These are phyloP conservation scores for Populus euphratica DNA, from an alignment of 345 rosid genomes.

Conservation along the genomic window DNA sequence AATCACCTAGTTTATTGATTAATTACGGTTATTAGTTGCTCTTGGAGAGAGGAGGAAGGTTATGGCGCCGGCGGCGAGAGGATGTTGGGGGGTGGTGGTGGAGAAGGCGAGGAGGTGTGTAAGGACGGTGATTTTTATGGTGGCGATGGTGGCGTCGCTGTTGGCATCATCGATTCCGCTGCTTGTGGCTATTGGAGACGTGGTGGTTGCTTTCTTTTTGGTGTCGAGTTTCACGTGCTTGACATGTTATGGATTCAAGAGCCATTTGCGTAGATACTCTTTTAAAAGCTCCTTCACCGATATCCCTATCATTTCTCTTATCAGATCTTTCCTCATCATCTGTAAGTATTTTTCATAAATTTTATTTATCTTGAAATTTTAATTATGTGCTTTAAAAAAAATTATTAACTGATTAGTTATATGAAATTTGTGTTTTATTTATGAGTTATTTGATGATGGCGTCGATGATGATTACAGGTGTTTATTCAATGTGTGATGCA, in stretches of 20 bases:
- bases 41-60: not conserved
- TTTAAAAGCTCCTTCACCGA: slow-evolving; percentile 79
- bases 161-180: slow-evolving; percentile 75
- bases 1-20: not conserved
- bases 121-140: slow-evolving; percentile 75
- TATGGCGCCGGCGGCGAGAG: slow-evolving; percentile 15
- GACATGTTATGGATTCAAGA: slow-evolving; percentile 57
- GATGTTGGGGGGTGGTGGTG: slow-evolving; percentile 44
- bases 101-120: slow-evolving; percentile 67
- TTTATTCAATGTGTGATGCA: slow-evolving; percentile 66
- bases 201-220: slow-evolving; percentile 55
- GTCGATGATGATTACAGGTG: slow-evolving; percentile 50
- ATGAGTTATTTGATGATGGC: not conserved
- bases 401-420: not conserved
- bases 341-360: slow-evolving; percentile 37
- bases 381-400: not conserved
- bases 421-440: not conserved
- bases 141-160: slow-evolving; percentile 86
- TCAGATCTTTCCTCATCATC: slow-evolving; percentile 74
- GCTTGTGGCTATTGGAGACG: slow-evolving; percentile 74
- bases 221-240: slow-evolving; percentile 76
- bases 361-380: not conserved
- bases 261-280: slow-evolving; percentile 56
- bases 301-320: slow-evolving; percentile 72
- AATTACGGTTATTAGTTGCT: not conserved